Percentiles rank a stretch among this genome's conserved stretches.
Conservation (phyloP, 73 alveolate genomes). For the Breviolum minutum region DNA sequence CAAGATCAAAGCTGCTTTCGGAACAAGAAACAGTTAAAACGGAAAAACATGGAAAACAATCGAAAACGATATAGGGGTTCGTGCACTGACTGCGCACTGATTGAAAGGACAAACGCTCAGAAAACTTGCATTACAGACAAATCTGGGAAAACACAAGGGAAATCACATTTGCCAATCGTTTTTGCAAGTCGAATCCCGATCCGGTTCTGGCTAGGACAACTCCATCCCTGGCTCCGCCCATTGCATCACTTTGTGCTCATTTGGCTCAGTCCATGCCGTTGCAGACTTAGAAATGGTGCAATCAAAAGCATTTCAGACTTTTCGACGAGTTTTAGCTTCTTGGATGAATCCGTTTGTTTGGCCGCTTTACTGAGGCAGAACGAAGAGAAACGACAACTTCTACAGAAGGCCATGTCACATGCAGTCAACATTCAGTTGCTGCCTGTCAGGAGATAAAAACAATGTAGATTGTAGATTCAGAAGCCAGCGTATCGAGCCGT, state of each 20-base stretch:
- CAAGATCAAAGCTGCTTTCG: not conserved
- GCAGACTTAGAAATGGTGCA: not conserved
- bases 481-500: not conserved
- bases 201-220: constrained; percentile 17
- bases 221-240: constrained; percentile 82
- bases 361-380: constrained; percentile 29
- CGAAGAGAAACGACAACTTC: constrained; percentile 58
- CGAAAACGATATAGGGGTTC: no score
- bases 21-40: no score
- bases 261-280: constrained; percentile 68
- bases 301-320: no score
- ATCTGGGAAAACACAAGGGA: not conserved
- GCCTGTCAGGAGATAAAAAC: no score
- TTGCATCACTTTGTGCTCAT: constrained; percentile 69
- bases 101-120: not conserved
- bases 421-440: no score
- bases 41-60: no score
- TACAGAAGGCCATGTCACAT: constrained; percentile 46
- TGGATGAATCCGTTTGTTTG: no score
- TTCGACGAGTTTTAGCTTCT: no score
- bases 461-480: not conserved
- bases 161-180: no score
- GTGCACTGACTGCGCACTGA: no score
- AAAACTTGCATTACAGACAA: not conserved
- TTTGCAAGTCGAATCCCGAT: no score